Percentiles rank a stretch among this genome's conserved stretches.
Conservation (phyloP, 2,329 filamentous ascomycete species). For the Colletotrichum salicis region DNA sequence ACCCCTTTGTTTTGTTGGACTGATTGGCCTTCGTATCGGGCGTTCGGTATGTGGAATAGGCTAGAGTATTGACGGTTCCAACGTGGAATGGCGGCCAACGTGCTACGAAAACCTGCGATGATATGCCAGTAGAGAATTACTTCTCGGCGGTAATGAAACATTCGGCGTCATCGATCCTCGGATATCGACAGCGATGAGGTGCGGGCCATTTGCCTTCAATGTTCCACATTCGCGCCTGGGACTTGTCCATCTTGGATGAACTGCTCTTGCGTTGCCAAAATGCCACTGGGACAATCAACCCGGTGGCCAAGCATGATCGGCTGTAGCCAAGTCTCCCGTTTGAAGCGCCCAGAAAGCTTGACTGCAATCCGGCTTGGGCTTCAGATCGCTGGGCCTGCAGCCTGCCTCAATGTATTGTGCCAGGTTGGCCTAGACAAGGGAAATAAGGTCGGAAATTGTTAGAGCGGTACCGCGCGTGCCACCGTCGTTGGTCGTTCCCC, state of each 20-base stretch:
- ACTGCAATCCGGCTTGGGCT: not conserved
- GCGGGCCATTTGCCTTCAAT: not conserved
- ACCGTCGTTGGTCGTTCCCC: not conserved
- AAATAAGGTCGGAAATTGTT: constrained; percentile 5
- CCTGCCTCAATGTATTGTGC: not conserved
- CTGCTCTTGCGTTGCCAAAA: not conserved
- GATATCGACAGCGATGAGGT: not conserved
- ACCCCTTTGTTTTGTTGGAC: not conserved
- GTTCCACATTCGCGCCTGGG: not conserved
- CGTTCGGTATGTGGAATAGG: constrained; percentile 26
- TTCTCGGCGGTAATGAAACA: not conserved
- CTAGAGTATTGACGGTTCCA: constrained; percentile 1
- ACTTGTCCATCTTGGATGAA: constrained; percentile 1
- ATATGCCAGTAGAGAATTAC: constrained; percentile 2
- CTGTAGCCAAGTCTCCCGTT: not conserved
- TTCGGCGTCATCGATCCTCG: not conserved
- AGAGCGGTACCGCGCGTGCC: not conserved
- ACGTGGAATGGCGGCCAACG: not conserved
- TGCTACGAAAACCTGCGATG: constrained; percentile 4
- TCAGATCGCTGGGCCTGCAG: not conserved
- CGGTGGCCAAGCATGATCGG: constrained; percentile 7
- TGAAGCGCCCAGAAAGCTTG: constrained; percentile 21
- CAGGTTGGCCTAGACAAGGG: constrained; percentile 5
- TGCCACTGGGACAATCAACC: not conserved
- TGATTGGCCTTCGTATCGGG: not conserved